Conservation (phyloP, 192 early-diverging fungal genomes). For the Coemansia sp. region DNA sequence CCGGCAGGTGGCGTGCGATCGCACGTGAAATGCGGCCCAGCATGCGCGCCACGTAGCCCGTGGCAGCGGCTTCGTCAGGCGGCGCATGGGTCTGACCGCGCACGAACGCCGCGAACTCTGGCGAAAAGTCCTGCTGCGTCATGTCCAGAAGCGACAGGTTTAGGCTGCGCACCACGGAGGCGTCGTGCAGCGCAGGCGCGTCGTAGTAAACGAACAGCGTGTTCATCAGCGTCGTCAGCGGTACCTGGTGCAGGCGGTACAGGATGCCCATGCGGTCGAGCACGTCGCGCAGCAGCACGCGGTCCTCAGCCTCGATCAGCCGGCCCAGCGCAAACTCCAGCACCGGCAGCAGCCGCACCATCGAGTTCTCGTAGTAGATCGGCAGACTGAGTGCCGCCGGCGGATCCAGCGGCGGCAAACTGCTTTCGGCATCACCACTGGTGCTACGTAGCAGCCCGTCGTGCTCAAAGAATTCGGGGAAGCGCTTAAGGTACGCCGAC, state of each 20-base stretch:
- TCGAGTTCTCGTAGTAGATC: slow-evolving; percentile 67
- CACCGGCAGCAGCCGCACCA: slow-evolving; percentile 62
- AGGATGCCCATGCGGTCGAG: slow-evolving; percentile 61
- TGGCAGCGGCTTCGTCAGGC: slow-evolving; percentile 25
- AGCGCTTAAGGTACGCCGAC: slow-evolving; percentile 58
- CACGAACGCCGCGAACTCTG: slow-evolving; percentile 45
- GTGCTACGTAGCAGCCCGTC: slow-evolving; percentile 59
- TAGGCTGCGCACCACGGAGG: slow-evolving; percentile 55
- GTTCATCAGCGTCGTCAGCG: slow-evolving; percentile 66
- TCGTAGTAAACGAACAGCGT: slow-evolving; percentile 66
- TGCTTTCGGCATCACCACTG: not conserved
- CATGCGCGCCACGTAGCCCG: slow-evolving; percentile 37
- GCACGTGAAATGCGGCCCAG: slow-evolving; percentile 34
- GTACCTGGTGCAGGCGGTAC: slow-evolving; percentile 63
- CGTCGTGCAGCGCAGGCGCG: slow-evolving; percentile 60
- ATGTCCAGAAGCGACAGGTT: slow-evolving; percentile 58
- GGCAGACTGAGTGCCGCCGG: slow-evolving; percentile 60
- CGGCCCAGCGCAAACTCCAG: slow-evolving; percentile 67
- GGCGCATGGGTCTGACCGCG: slow-evolving; percentile 16
- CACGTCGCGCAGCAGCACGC: slow-evolving; percentile 57
- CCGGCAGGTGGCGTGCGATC: slow-evolving; percentile 29
- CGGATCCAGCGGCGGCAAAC: slow-evolving; percentile 53
- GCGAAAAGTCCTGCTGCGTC: slow-evolving; percentile 51
- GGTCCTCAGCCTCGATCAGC: slow-evolving; percentile 65
- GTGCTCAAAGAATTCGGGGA: slow-evolving; percentile 73